Evolutionary conservation across 257 asterid species (phyloP).

Genomic region (Solanum corneliomulleri): DNA sequence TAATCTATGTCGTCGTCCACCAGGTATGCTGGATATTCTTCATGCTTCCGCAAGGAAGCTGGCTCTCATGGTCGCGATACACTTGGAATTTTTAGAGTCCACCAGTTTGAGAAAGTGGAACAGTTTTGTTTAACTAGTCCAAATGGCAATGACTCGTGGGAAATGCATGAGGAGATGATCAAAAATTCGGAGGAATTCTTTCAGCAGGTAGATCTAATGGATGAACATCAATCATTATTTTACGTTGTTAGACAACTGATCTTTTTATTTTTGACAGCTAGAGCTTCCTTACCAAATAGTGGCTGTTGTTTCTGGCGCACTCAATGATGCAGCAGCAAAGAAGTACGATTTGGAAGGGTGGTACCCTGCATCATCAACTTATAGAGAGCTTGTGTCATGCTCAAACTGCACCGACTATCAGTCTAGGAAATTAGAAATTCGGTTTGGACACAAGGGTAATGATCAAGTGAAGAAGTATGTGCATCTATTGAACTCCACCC

Average conservation of each 20-base stretch:
- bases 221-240: neutral
- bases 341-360: constrained; percentile 92
- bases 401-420: constrained; percentile 91
- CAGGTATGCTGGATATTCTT: constrained; percentile 87
- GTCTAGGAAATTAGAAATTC: constrained; percentile 73
- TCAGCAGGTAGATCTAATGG: constrained; percentile 36
- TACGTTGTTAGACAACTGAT: neutral
- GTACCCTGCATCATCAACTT: constrained; percentile 15
- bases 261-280: constrained; percentile 35
- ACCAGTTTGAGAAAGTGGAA: constrained; percentile 89
- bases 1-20: neutral
- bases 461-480: constrained; percentile 70
- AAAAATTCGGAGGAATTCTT: constrained; percentile 85
- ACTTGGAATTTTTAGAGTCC: constrained; percentile 83
- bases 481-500: constrained; percentile 87
- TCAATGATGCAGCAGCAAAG: constrained; percentile 95
- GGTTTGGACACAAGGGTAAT: constrained; percentile 51
- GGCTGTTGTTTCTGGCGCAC: constrained; percentile 79
- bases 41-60: constrained; percentile 93
- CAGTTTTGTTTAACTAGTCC: constrained; percentile 90
- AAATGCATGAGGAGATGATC: constrained; percentile 88
- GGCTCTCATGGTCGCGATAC: constrained; percentile 97
- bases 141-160: constrained; percentile 74
- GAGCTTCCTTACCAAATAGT: constrained; percentile 77
- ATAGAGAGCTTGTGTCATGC: constrained; percentile 65